Conservation (phyloP, 2,329 filamentous ascomycete species). For the Dactylellina haptotyla region DNA sequence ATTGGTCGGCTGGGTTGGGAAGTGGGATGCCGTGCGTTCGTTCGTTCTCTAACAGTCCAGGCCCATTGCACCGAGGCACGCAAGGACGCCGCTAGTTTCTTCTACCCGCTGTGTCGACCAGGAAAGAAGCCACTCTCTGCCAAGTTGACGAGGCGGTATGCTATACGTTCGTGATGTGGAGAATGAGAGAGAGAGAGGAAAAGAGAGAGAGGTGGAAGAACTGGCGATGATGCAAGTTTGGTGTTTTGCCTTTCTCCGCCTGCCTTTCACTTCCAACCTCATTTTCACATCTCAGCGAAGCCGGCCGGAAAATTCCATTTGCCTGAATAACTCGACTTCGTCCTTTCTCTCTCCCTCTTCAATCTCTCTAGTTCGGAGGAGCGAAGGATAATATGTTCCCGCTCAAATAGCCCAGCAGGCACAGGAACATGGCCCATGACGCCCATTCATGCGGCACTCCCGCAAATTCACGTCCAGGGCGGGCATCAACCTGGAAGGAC, state of each 20-base stretch:
- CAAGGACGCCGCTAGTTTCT: neutral
- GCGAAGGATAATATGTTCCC: conserved; percentile 16
- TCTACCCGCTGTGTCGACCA: too few species aligned
- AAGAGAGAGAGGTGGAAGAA: neutral
- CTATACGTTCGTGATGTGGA: neutral
- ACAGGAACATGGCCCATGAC: neutral
- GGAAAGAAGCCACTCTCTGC: too few species aligned
- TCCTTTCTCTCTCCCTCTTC: too few species aligned
- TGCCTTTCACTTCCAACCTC: too few species aligned
- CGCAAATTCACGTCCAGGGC: conserved; percentile 11
- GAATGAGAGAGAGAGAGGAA: conserved; percentile 5
- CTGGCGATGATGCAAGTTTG: conserved; percentile 37
- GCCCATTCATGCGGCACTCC: conserved; percentile 13
- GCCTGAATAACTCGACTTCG: conserved; percentile 17
- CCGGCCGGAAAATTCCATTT: conserved; percentile 51
- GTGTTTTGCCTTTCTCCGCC: conserved; percentile 6
- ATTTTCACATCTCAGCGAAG: conserved; percentile 33
- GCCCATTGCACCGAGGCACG: conserved; percentile 14
- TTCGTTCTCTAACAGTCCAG: conserved; percentile 19
- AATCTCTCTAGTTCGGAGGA: neutral
- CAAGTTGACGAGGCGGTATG: too few species aligned
- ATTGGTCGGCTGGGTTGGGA: too few species aligned
- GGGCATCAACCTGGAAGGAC: conserved; percentile 24
- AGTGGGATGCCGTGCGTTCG: too few species aligned
- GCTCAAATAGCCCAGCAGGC: conserved; percentile 2